Evolutionary conservation across 116 monocot species (phyloP), one percentile per base, ranked within the genome.

Genomic region (Posidonia oceanica): DNA sequence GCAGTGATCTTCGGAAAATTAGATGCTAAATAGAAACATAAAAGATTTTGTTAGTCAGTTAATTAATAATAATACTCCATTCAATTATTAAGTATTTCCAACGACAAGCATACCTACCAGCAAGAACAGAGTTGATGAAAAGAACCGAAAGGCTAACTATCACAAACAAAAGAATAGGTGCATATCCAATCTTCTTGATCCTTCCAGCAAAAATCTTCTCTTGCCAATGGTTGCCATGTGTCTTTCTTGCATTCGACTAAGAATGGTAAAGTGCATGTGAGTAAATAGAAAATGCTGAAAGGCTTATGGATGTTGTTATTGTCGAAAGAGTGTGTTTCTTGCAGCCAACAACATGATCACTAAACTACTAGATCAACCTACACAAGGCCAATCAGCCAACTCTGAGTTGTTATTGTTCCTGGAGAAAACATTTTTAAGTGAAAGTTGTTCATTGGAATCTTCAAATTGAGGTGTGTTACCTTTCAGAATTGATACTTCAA

Each of bases 1-100:
- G 97, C 91, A 75, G 89, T 92, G 73, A 97, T 68, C 70, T 80
- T 91, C 8, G 83, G 71, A 79, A 98, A 87, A 77, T 84, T 90
- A 51, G 67, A 21, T 67, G 67, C 67, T 67, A 67, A 38, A 67
- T 48, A 51, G 8, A 64, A 37, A 21, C 17, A 48, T 71, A 17
- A 20, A 39, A 71, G 8, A n/a, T 59, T 52, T 54, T 40, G 42
- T 42, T 40, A 64, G 16, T 3, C 8, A 39, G 15, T 39, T 64
- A 64, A 11, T 64, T 36, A 64, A 39, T 1, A 29, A 29, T 29
- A 17, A 48, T 10, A 48, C 1, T 48, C 48, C 12, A 12, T 37
- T 64, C 14, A 15, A 64, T 5, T 5, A 69, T 21, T 13, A 12
- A 61, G 3, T 18, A 52, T 68, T 75, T 62, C 11, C 44, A 75